Conservation (phyloP, 495 filamentous ascomycete genomes). For the Jackrogersella multiformis region DNA sequence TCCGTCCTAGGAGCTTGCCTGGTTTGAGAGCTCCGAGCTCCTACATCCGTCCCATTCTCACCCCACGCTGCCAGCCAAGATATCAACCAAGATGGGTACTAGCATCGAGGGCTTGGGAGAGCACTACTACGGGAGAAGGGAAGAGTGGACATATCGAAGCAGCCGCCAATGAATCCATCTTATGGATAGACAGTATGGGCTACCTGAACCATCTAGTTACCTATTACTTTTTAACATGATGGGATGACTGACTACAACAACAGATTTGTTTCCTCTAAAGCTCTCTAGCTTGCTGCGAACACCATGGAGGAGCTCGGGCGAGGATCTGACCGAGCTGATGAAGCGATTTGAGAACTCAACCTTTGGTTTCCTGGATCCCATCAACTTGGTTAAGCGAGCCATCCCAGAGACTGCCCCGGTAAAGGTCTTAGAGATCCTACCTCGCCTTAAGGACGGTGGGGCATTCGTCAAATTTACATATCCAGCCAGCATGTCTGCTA, state of each 20-base stretch:
- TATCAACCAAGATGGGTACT: conserved; percentile 26
- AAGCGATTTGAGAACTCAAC: conserved; percentile 69
- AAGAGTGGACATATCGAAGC: conserved; percentile 80
- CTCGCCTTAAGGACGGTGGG: conserved; percentile 88
- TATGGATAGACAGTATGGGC: conserved; percentile 87
- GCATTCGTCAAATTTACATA: conserved; percentile 90
- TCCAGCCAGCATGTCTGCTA: conserved; percentile 57
- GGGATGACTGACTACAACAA: conserved; percentile 8
- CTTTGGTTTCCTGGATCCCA: conserved; percentile 68
- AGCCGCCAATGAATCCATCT: conserved; percentile 74
- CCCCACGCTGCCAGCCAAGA: conserved; percentile 25
- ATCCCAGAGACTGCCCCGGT: conserved; percentile 68
- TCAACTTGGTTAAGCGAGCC: conserved; percentile 67
- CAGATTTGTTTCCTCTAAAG: conserved; percentile 86
- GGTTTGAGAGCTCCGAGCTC: conserved; percentile 37
- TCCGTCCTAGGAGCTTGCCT: conserved; percentile 47
- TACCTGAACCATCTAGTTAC: neutral
- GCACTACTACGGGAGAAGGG: conserved; percentile 59
- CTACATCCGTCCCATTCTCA: conserved; percentile 25
- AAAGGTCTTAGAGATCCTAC: conserved; percentile 79
- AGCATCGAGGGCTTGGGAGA: conserved; percentile 47
- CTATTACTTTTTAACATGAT: conserved; percentile 17
- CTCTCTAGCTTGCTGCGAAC: conserved; percentile 73
- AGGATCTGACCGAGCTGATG: conserved; percentile 67
- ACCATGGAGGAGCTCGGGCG: conserved; percentile 60